Base-by-base conservation (phyloP, 768 basidiomycete species). In the Russula brevipes region DNA sequence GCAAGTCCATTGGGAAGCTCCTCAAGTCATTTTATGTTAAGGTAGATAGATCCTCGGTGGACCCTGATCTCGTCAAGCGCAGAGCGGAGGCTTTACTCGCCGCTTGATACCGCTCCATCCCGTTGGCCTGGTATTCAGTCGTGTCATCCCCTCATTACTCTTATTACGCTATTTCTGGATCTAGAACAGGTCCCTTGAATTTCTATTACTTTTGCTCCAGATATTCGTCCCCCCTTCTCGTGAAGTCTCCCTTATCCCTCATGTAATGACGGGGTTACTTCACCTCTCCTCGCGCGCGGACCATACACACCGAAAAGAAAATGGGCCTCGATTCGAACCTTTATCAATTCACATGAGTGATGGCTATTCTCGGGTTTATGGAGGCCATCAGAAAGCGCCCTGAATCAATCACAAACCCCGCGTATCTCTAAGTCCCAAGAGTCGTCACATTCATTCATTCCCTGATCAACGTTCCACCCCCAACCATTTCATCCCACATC, bases 1-100 rank as follows among this genome's bases (percentile, higher is more conserved):
- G 76, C 47, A 73, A 70, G 44, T 68, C 61, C 12, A 64, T 81
- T 10, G 85, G 85, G 41, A 69, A 72, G 49, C 73, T 89, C 63
- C 80, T 87, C 73, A 87, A 85, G 72, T 73, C 75, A 11, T 89
- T 91, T 70, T 89, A 86, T 71, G 71, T 77, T 14, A 75, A 76
- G 63, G 78, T 88, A 4, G 85, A 89, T 72, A 84, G 80, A 68
- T 79, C 82, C 3, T 71, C 71, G 12, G 86, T 89, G 7, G 82
- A 87, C 67, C 68, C 82, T 4, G 76, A 79, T 47, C 69, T 85
- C 46, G 85, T 89, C 16, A 86, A 81, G 67, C 71, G 74, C 57
- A 80, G 83, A 66, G 77, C 81, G 9, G 75, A 80, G 41, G 73
- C 67, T 24, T 67, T 84, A 54, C 68, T 82, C 59, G 60, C 71